phyloP scores from a whole-genome alignment of 805 yeast species.

The Monosporozyma yasuniensis region DNA sequence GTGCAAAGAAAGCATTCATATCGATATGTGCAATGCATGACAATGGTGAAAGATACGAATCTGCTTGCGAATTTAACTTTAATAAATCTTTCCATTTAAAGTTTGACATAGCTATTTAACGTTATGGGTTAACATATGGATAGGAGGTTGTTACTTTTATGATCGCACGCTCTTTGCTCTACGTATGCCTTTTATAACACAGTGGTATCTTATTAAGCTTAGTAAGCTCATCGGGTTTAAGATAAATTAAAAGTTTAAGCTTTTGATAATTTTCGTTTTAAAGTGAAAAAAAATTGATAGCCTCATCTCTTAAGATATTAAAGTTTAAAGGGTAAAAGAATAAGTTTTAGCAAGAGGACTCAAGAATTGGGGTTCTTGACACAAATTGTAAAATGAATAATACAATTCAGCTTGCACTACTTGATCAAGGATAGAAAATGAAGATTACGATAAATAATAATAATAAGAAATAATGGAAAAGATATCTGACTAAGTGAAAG shows the following conservation, averaged over 20 bases:
- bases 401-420: too few relatives aligned
- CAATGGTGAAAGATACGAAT: constrained; percentile 55
- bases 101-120: constrained; percentile 27
- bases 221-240: neutral
- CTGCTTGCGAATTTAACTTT: constrained; percentile 37
- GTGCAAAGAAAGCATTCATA: constrained; percentile 93
- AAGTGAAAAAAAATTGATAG: neutral
- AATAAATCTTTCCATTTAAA: constrained; percentile 43
- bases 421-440: neutral
- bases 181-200: neutral
- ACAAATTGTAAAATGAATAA: too few relatives aligned
- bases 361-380: too few relatives aligned
- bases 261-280: neutral
- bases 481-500: constrained; percentile 35
- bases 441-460: neutral
- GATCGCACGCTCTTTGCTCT: neutral
- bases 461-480: neutral
- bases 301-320: neutral
- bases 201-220: neutral
- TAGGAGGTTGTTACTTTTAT: too few relatives aligned
- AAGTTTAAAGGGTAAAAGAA: too few relatives aligned
- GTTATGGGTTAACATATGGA: neutral
- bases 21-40: constrained; percentile 81
- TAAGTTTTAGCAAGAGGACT: too few relatives aligned
- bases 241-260: neutral